A percentile compares a stretch with the other conserved stretches of the same genome.
phyloP scores from a whole-genome alignment of 768 basidiomycete genomes.

The Tylopilus sp. region DNA sequence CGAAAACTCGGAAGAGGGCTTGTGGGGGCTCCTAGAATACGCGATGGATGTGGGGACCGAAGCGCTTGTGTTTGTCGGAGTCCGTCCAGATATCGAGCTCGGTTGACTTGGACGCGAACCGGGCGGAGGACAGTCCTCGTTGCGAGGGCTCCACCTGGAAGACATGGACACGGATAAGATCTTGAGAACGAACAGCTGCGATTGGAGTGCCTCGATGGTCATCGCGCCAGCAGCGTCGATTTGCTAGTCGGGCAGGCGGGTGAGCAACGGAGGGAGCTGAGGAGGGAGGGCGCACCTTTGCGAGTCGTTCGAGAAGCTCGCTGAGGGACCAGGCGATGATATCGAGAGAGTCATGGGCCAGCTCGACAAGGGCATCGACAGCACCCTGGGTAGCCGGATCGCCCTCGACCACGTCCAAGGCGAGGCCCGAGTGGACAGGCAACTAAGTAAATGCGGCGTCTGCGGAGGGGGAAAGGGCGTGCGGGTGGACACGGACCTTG shows the following conservation, averaged over 20 bases:
- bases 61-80: conserved; percentile 31
- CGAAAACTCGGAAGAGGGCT: conserved; percentile 41
- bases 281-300: conserved; percentile 52
- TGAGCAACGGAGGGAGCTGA: conserved; percentile 9
- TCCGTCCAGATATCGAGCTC: conserved; percentile 29
- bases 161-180: conserved; percentile 75
- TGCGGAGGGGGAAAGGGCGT: background rate
- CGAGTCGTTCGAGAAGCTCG: conserved; percentile 73
- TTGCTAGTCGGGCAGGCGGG: conserved; percentile 39
- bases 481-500: conserved; percentile 50
- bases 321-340: conserved; percentile 77
- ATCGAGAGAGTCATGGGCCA: conserved; percentile 73
- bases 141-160: conserved; percentile 61
- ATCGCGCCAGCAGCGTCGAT: conserved; percentile 48
- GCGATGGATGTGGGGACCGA: conserved; percentile 33
- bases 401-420: conserved; percentile 68
- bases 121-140: conserved; percentile 39
- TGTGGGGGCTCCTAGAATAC: conserved; percentile 29
- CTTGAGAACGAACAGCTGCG: conserved; percentile 83
- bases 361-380: conserved; percentile 74
- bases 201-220: conserved; percentile 74
- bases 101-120: conserved; percentile 42
- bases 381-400: conserved; percentile 75
- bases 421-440: conserved; percentile 78
- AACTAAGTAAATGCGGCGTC: conserved; percentile 49